phyloP scores from a whole-genome alignment of 129 eudicot genomes.

The Tagetes erecta region DNA sequence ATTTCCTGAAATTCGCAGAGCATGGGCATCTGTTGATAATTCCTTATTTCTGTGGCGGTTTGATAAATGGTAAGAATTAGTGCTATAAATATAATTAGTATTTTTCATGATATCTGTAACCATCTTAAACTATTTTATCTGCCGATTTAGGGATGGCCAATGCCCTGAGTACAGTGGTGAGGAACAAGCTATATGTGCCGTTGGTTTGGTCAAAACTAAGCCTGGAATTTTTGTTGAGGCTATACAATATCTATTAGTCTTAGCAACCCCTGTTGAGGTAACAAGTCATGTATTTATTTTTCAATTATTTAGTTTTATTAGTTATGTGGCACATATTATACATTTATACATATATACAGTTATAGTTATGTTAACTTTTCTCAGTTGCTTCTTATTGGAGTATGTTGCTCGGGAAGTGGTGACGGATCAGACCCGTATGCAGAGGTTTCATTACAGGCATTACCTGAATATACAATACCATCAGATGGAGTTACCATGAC shows the following conservation, averaged over 20 bases:
- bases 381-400: slow-evolving; percentile 92
- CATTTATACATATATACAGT: background rate
- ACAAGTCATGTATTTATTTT: background rate
- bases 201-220: slow-evolving; percentile 84
- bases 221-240: slow-evolving; percentile 95
- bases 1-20: slow-evolving; percentile 96
- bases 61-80: slow-evolving; percentile 72
- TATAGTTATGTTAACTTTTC: slow-evolving; percentile 7
- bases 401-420: slow-evolving; percentile 86
- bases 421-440: slow-evolving; percentile 96
- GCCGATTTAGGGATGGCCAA: slow-evolving; percentile 76
- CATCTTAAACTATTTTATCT: slow-evolving; percentile 14
- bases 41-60: slow-evolving; percentile 94
- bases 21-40: slow-evolving; percentile 98
- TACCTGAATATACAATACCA: slow-evolving; percentile 84
- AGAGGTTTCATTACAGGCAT: slow-evolving; percentile 86
- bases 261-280: slow-evolving; percentile 99
- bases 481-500: slow-evolving; percentile 99
- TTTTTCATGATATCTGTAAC: background rate
- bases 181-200: slow-evolving; percentile 97
- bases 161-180: slow-evolving; percentile 96
- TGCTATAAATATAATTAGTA: background rate
- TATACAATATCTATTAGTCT: slow-evolving; percentile 82
- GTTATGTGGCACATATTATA: slow-evolving; percentile 6
- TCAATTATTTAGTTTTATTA: slow-evolving; percentile 7